Base-by-base conservation (phyloP, 345 rosid genomes). In the Anastatica hierochuntica region DNA sequence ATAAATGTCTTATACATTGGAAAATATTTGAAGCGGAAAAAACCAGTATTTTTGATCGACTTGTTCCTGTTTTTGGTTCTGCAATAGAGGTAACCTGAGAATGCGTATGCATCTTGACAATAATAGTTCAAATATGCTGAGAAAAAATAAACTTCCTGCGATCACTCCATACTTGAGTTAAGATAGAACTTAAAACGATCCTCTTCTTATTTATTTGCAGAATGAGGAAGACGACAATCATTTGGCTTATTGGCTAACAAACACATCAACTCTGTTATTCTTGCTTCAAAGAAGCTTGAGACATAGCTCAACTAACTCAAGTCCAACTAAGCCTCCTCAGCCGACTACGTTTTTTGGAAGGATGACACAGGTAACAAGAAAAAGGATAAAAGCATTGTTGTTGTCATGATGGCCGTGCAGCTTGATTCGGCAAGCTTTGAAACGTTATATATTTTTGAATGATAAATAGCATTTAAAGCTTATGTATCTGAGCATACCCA, bases 231-330 rank as follows among this genome's bases (percentile, higher is more conserved):
- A 82, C 72, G 81, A 73, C 61, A 77, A 72, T 49, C 85, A 83
- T 63, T 70, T 92, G 85, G 94, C 85, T 42, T 88, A 88, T 60
- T 92, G 98, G 98, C 74, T 92, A 34, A 83, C 97, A 10, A 92
- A 78, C 70, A 70, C 94, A 29, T 85, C 98, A 35, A 64, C 82
- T 30, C 70, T 92, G 29, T 34, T 68, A 63, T 83, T 83, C 73
- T 69, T 92, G 82, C 86, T 92, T 75, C 97, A 92, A 69, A 63
- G 70, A 61, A 84, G 88, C 65, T 46, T 92, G 42, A 88, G 81
- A 71, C 62, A 79, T 62, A 78, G 75, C 66, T 58, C 77, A 69
- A 54, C 63, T 66, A 60, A 47, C 49, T 46, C 83, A 62, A 74
- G 74, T 66, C 74, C 88, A 39, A 74, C 73, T 60, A 78, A 77